Evolutionary conservation across 805 yeast genomes (phyloP), one percentile per base, ranked within the genome.

Genomic region (Candida saitoana): DNA sequence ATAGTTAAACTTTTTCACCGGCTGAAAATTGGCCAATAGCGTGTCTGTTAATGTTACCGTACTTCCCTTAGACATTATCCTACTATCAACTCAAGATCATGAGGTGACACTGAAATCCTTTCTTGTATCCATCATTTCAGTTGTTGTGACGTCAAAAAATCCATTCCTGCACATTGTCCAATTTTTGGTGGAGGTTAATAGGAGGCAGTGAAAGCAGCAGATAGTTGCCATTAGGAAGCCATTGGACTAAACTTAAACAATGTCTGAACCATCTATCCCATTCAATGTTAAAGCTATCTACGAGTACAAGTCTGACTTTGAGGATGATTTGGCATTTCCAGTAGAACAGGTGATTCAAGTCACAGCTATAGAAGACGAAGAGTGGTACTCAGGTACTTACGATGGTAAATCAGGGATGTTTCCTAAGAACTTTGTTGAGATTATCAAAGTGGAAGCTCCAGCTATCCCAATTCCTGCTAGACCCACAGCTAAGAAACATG

Each of bases 371-470:
- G 96, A 88, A 51, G 97, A 91, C 60, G 95, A 82, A 5, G 96
- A 90, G 48, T 93, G 98, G 98, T 84, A 78, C 56, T 69, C 76
- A 31, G 99, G 99, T 3, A 65, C 71, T 3, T 84, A 76, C 52
- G 65, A 67, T 24, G 87, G 87, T 4, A 62, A 65, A 35, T 62
- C 76, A 16, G 99, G 99, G 5, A 82, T 90, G 67, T 93, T 93
- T 54, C 99, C 99, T 3, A 79, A 76, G 57, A 80, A 79, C 55
- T 91, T 87, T 66, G 98, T 91, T 4, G 78, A 77, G 38, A 42
- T 48, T 17, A 17, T 48, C n/a, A 37, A 35, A 15, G 43, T 17
- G 14, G 42, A 38, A 2, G 40, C 48, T 16, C 31, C 19, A 16
- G 31, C 49, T 18, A 41, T 44, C 43, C 48, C 38, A n/a, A 40